Conservation (phyloP, 495 filamentous ascomycete species). For the Talaromyces adpressus region DNA sequence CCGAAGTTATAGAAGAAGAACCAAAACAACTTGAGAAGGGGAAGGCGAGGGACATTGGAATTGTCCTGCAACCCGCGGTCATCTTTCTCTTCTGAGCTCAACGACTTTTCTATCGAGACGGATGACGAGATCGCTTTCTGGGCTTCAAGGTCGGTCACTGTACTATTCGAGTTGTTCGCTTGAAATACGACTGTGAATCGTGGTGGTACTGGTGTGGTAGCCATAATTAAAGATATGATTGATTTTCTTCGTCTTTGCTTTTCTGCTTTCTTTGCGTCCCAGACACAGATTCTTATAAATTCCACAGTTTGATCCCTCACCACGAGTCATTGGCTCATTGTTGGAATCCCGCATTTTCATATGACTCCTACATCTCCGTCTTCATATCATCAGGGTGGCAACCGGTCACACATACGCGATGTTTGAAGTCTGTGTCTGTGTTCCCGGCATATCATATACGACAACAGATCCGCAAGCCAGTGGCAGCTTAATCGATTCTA, state of each 20-base stretch:
- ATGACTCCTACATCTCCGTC: background rate
- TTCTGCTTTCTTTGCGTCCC: background rate
- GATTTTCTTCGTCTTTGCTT: background rate
- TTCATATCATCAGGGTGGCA: background rate
- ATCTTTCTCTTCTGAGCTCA: background rate
- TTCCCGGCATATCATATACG: background rate
- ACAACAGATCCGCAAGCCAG: background rate
- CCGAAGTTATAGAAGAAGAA: slow-evolving; percentile 33
- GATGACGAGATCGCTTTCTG: background rate
- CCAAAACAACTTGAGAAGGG: slow-evolving; percentile 23
- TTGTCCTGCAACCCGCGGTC: slow-evolving; percentile 12
- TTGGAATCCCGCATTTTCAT: background rate
- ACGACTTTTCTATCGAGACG: background rate
- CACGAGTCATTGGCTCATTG: background rate
- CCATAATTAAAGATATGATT: background rate
- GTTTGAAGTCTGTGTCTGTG: background rate
- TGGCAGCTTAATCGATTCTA: background rate
- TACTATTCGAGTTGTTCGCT: background rate
- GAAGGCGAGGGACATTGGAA: slow-evolving; percentile 23
- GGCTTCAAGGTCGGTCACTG: background rate
- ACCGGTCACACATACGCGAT: background rate
- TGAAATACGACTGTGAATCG: background rate
- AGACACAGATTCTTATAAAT: background rate
- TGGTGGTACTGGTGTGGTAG: background rate
- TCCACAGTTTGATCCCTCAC: background rate